Conservation (phyloP, 345 rosid species). For the Salix viminalis region DNA sequence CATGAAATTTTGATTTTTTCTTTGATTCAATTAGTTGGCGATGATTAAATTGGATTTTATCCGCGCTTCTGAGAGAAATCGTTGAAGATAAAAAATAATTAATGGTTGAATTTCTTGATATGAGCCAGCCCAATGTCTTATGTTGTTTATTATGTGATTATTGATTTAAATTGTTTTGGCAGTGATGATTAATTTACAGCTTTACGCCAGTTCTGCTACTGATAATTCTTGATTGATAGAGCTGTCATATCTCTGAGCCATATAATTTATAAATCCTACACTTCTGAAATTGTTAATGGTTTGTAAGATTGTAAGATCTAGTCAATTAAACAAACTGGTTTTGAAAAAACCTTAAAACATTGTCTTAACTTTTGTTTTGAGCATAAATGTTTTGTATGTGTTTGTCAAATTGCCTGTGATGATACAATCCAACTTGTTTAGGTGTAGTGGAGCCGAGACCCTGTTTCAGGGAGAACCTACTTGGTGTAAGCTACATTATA, state of each 20-base stretch:
- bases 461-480: conserved; percentile 40
- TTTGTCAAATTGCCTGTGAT: conserved; percentile 2
- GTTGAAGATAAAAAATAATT: conserved; percentile 42
- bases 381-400: not conserved
- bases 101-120: conserved; percentile 79
- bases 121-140: conserved; percentile 33
- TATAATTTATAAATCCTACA: not conserved
- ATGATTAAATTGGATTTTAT: conserved; percentile 52
- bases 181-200: conserved; percentile 52
- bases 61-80: conserved; percentile 77
- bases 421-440: conserved; percentile 17
- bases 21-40: conserved; percentile 15
- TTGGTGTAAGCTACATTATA: conserved; percentile 28
- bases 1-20: too few relatives aligned
- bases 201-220: conserved; percentile 98
- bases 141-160: not conserved
- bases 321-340: too few relatives aligned
- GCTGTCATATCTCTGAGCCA: conserved; percentile 68
- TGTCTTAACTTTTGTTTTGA: conserved; percentile 13
- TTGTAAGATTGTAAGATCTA: too few relatives aligned
- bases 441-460: conserved; percentile 32
- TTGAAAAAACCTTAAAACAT: too few relatives aligned
- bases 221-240: conserved; percentile 85
- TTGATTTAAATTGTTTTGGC: conserved; percentile 10
- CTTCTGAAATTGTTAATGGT: too few relatives aligned